Conservation (phyloP, 2,329 filamentous ascomycete species). For the Trichoderma sp. region DNA sequence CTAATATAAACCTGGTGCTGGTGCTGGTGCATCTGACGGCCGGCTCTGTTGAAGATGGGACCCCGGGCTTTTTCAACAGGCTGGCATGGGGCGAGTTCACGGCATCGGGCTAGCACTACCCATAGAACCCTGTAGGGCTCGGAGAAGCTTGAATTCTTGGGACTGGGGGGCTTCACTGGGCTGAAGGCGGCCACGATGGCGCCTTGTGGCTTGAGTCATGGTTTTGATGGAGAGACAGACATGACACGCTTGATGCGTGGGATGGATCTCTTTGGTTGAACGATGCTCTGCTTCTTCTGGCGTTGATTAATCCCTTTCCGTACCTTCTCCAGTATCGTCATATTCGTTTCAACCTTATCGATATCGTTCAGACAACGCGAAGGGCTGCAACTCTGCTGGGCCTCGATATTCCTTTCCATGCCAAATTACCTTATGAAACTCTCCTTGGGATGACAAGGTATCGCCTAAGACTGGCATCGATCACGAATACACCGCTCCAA, state of each 20-base stretch:
- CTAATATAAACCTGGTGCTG: slow-evolving; percentile 22
- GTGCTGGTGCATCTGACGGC: slow-evolving; percentile 23
- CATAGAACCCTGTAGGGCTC: background rate
- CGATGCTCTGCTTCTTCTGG: background rate
- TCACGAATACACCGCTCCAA: too few species aligned
- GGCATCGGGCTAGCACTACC: background rate
- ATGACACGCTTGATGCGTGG: slow-evolving; percentile 5
- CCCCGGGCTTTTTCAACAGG: background rate
- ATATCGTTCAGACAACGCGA: too few species aligned
- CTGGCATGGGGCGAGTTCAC: background rate
- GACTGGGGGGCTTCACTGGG: background rate
- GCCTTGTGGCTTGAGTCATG: background rate
- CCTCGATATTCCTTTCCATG: too few species aligned
- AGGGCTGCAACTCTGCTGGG: too few species aligned
- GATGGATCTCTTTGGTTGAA: background rate
- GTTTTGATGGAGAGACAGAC: slow-evolving; percentile 6
- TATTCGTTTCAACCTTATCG: too few species aligned
- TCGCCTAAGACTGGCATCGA: too few species aligned
- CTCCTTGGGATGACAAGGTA: too few species aligned
- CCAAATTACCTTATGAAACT: too few species aligned
- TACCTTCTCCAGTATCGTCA: slow-evolving; percentile 5
- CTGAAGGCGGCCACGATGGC: background rate
- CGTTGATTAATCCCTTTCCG: slow-evolving; percentile 3
- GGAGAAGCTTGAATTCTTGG: background rate
- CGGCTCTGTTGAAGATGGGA: slow-evolving; percentile 1